Percentiles rank a stretch among this genome's conserved stretches.
phyloP scores from a whole-genome alignment of 106 monocot genomes.

The Allium fistulosum region DNA sequence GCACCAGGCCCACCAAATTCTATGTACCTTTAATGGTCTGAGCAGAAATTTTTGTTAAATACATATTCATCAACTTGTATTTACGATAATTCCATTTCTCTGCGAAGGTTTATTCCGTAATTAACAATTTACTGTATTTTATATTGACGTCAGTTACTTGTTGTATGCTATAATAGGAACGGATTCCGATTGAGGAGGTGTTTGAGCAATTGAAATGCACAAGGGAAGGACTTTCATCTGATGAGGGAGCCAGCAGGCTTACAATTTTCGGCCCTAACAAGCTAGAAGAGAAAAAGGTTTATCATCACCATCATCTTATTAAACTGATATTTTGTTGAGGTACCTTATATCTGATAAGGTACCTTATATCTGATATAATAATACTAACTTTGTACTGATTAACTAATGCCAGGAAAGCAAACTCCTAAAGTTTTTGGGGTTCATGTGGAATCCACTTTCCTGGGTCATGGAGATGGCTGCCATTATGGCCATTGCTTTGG shows the following conservation, averaged over 20 bases:
- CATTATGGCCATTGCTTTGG: slow-evolving; percentile 70
- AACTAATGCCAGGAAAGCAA: slow-evolving; percentile 31
- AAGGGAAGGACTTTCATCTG: slow-evolving; percentile 9
- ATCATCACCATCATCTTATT: too few relatives aligned
- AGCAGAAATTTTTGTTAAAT: too few relatives aligned
- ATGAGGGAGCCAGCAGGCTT: slow-evolving; percentile 23
- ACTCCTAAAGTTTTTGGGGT: slow-evolving; percentile 68
- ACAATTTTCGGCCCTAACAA: slow-evolving; percentile 45
- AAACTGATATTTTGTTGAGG: not conserved
- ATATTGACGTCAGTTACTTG: too few relatives aligned
- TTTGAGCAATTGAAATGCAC: slow-evolving; percentile 25
- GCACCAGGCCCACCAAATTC: too few relatives aligned
- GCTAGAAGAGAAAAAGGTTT: slow-evolving; percentile 44
- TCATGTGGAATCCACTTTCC: slow-evolving; percentile 91
- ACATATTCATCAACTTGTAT: too few relatives aligned
- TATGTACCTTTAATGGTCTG: too few relatives aligned
- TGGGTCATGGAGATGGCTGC: slow-evolving; percentile 89
- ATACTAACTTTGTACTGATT: not conserved
- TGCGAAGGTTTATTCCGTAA: too few relatives aligned
- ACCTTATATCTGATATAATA: not conserved
- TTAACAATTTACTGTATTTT: too few relatives aligned
- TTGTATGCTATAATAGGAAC: not conserved
- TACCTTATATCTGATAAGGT: not conserved
- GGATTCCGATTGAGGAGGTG: slow-evolving; percentile 22
- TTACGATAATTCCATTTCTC: too few relatives aligned